Base-by-base conservation (phyloP, 495 filamentous ascomycete genomes). In the Pseudoneurospora amorphoporcata region DNA sequence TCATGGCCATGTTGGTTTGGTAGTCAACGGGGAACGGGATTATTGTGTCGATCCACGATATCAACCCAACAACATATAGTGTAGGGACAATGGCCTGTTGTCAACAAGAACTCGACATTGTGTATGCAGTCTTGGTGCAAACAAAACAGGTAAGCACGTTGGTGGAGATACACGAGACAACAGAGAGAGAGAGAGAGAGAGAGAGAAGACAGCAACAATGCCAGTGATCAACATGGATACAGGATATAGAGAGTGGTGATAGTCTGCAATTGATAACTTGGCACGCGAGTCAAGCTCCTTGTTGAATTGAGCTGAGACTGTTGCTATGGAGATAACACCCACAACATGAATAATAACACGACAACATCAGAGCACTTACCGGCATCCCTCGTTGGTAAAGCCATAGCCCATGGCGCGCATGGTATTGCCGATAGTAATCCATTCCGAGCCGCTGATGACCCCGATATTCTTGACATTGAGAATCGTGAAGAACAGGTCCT, bases 371-470 rank as follows among this genome's bases (percentile, higher is more conserved):
- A 61, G 43, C 39, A 82, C 84, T 82, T 75, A 86, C 84, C 84
- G 84, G 69, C 84, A 86, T 79, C 84, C 84, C 73, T 86, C 84
- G 78, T 86, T 86, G 3, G 84, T 86, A 74, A 86, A 86, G 75
- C 84, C 84, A 42, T 86, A 86, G 72, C 84, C 84, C 43, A 86
- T 47, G 16, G 78, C 76, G 65, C 84, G 82, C 84, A 86, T 86
- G 69, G 83, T 80, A 74, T 84, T 85, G 68, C 84, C 84, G 47
- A 86, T 86, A 12, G 83, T 86, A 17, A 79, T 82, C 84, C 84
- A 86, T 82, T 86, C 84, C 19, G 79, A 75, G 58, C 84, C 84
- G 79, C 84, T 86, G 79, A 86, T 86, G 75, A 86, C 82, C 71
- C 84, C 84, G 39, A 86, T 86, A 73, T 85, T 84, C 78, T 86